Base-by-base conservation (phyloP, 164 flowering plant species). In the Litsea cubeba region DNA sequence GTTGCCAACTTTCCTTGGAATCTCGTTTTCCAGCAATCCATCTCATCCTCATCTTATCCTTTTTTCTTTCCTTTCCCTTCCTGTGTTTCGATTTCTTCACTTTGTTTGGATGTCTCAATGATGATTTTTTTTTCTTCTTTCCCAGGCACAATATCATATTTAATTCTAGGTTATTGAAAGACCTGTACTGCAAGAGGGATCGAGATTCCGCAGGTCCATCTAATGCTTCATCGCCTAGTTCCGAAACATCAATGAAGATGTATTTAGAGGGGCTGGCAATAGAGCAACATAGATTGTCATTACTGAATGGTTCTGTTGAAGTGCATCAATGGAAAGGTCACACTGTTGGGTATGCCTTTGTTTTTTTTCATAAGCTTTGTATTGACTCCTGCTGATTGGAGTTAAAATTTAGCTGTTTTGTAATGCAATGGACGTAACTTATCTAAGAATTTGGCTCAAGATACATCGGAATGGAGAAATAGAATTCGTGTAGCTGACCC, bases 321-420 rank as follows among this genome's bases (percentile, higher is more conserved):
- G 75, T 91, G 75, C 83, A 82, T 74, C 97, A 89, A 74, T 94
- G 94, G 97, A 86, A 80, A 78, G 88, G 87, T 69, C 97, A 92
- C 80, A 80, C 87, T 64, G 74, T 64, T 26, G 81, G 94, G 98
- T 93, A 82, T 64, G 30, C n/a, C 18, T 40, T 40, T 67, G 23
- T 12, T 62, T 65, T 18, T 65, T 22, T 18, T 18, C 18, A 30
- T 30, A 30, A 3, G 35, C 28, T 17, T 2, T 28, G 26, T 12
- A 65, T 66, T 66, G 10, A 15, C 10, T 1, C 10, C 10, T 35
- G 46, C 46, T 35, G 46, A 40, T 40, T 40, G 46, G 46, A 40
- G 46, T 40, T 40, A 40, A 8, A 40, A 8, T 40, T 40, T 40
- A 8, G 46, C 10, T 8, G 11, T 40, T 40, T 7, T 40, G 35